Base-by-base conservation (phyloP, 805 yeast genomes). In the Metschnikowia dekortorum region DNA sequence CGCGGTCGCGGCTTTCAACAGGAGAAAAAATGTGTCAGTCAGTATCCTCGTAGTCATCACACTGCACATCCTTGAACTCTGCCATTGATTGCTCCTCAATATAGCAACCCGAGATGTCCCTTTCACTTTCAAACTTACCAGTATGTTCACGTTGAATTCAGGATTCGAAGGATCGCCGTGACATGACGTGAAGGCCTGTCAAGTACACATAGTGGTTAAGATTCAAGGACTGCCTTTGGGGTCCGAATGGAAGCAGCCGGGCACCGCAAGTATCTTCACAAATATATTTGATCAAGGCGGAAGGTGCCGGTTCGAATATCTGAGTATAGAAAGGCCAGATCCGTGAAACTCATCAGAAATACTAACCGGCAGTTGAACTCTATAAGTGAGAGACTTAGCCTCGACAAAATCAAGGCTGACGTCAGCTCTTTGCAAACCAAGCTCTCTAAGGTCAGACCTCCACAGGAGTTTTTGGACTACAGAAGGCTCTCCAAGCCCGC, bases 391-490 rank as follows among this genome's bases (percentile, higher is more conserved):
- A 55, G 67, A 45, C 59, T 64, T 51, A 62, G 53, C 48, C 51
- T 60, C 38, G 66, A 63, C 33, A 53, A 64, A 30, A 53, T 64
- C 55, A 61, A 54, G 47, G 53, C 54, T 35, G 68, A 64, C 47
- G 53, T 60, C 37, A 54, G 69, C 37, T 57, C 83, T 2, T 58
- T 92, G 45, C 89, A 85, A 63, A 62, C 76, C 36, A 80, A 84
- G 55, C 74, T 90, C 54, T 70, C 94, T 44, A 81, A 87, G 61
- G 68, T 94, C 53, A 85, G 87, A 64, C 89, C 97, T 35, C 91
- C 95, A 39, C 94, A 86, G 68, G 99, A 94, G 67, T 94, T 94
- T 66, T 89, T 94, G 64, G 97, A 94, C 66, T 70, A 87, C 63
- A 87, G 90, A 69, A 84, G 96, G 66, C 68, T 94, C 54, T 87